Base-by-base conservation (phyloP, 768 basidiomycete genomes). In the Saitozyma podzolica region DNA sequence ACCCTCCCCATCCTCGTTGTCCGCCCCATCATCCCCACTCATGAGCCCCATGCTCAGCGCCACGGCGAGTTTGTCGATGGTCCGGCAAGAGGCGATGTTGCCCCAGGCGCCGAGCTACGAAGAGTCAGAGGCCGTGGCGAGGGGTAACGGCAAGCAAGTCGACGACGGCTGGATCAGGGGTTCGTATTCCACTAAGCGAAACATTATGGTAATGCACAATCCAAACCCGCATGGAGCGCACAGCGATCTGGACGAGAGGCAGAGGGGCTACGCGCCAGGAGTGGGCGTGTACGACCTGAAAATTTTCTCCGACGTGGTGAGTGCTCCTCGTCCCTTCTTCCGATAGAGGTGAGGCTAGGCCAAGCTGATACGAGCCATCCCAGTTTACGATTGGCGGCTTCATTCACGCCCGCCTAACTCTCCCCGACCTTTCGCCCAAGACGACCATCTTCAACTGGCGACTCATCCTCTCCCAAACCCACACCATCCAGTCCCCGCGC, bases 381-480 rank as follows among this genome's bases (percentile, higher is more conserved):
- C 40, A 49, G 48, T 61, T 48, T 63, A 64, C 65, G 9, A 67
- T 76, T 47, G 63, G 66, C n/a, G 61, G 63, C 8, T 65, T 56
- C 40, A 59, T 73, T 10, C 63, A 56, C 19, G 51, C 59, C 9
- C 59, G 56, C 29, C 16, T 74, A 5, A 48, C 59, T 14, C 56
- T 74, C 40, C 58, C 67, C 10, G 56, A 54, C 16, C 70, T 68
- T 0, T 61, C 63, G 6, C 69, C 75, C 3, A 50, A 55, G 29
- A 57, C 61, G 7, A 71, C 73, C 16, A 61, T 76, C 58, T 70
- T 66, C 49, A 62, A 67, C 49, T 59, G 72, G 55, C 63, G 65
- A 29, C 55, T 70, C 11, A 19, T 49, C 8, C 54, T 76, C 6
- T 43, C 51, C 8, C 74, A 76, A 55, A 74, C 62, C 0, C 62